phyloP scores from a whole-genome alignment of 345 rosid genomes.

The Diplotaxis tenuifolia region DNA sequence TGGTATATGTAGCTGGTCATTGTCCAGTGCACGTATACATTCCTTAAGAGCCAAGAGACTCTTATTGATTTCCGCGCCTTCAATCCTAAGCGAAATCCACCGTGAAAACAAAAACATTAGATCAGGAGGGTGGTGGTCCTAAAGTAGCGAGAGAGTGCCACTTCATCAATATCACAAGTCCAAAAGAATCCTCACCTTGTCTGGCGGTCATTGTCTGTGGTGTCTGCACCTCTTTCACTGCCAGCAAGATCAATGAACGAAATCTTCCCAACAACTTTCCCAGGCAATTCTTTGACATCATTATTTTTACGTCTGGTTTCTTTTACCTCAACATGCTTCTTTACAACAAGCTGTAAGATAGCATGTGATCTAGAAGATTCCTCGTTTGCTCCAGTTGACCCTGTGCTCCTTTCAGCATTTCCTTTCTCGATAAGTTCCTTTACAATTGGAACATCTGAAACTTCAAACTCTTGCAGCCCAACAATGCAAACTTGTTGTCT shows the following conservation, averaged over 20 bases:
- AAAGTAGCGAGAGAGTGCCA: background rate
- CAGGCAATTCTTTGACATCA: background rate
- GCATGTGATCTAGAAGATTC: conserved; percentile 2
- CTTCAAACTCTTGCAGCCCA: background rate
- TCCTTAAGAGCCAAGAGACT: background rate
- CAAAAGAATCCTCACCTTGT: background rate
- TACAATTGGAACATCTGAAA: background rate
- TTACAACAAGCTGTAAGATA: background rate
- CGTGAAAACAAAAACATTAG: background rate
- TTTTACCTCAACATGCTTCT: background rate
- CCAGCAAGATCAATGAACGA: background rate
- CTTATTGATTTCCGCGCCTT: background rate
- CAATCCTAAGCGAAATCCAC: background rate
- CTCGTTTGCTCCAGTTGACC: background rate
- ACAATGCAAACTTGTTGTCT: conserved; percentile 1
- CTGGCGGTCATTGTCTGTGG: background rate
- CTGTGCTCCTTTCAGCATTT: background rate
- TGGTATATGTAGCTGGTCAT: conserved; percentile 1
- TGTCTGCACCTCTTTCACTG: background rate
- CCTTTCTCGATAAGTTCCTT: background rate
- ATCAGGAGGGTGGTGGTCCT: background rate
- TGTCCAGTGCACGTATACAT: conserved; percentile 1
- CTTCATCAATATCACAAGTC: background rate
- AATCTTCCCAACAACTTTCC: background rate
- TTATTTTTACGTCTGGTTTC: background rate